phyloP scores from a whole-genome alignment of 495 filamentous ascomycete species.

The Friedmanniomyces endolithicus region DNA sequence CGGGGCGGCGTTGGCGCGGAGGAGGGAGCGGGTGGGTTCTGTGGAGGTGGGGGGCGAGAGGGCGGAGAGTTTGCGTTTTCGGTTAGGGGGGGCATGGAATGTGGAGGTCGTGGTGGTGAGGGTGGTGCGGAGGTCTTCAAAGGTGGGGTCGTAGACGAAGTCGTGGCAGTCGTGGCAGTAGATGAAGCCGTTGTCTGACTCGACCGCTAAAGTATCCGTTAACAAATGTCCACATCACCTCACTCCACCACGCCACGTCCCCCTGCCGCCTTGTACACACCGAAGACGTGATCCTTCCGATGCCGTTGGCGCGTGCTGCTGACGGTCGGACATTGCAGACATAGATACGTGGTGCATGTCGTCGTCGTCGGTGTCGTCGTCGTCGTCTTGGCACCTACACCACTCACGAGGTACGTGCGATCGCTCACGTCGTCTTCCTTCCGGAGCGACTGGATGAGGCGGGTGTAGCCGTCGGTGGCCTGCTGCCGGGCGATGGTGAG shows the following conservation, averaged over 20 bases:
- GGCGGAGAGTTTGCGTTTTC: slow-evolving; percentile 52
- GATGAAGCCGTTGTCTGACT: slow-evolving; percentile 61
- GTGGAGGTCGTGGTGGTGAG: background rate
- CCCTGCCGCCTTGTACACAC: slow-evolving; percentile 40
- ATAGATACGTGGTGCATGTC: slow-evolving; percentile 52
- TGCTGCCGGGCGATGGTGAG: slow-evolving; percentile 21
- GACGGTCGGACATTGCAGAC: slow-evolving; percentile 54
- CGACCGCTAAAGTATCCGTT: slow-evolving; percentile 47
- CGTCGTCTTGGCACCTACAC: slow-evolving; percentile 14
- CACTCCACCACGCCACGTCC: too few relatives aligned
- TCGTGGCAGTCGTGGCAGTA: slow-evolving; percentile 79
- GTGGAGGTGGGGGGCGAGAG: slow-evolving; percentile 38
- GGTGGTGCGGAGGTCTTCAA: slow-evolving; percentile 48
- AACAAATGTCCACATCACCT: background rate
- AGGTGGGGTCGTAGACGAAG: slow-evolving; percentile 73
- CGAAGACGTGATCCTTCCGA: slow-evolving; percentile 50
- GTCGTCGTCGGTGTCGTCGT: slow-evolving; percentile 37
- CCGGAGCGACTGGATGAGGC: slow-evolving; percentile 23
- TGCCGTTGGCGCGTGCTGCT: slow-evolving; percentile 41
- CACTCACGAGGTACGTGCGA: slow-evolving; percentile 11
- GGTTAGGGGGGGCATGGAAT: background rate
- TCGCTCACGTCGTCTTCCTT: slow-evolving; percentile 8
- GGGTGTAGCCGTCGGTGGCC: slow-evolving; percentile 23
- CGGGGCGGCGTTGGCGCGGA: slow-evolving; percentile 46
- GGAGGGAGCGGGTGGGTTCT: slow-evolving; percentile 45